Conservation (phyloP, 371 early-diverging fungal genomes). For the Mortierella sp. region DNA sequence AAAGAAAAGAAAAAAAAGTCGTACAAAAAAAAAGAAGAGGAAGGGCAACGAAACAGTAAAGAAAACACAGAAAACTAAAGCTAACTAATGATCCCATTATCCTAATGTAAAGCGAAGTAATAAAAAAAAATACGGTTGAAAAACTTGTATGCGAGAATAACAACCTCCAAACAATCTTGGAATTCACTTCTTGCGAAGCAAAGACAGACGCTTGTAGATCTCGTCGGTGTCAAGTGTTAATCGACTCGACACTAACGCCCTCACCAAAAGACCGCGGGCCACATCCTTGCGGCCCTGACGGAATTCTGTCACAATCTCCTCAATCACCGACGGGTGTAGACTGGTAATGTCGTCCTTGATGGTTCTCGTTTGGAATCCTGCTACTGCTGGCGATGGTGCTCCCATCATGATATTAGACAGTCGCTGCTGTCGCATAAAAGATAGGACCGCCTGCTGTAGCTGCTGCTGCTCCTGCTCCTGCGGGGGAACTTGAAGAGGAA, state of each 20-base stretch:
- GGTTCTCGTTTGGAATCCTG: conserved; percentile 28
- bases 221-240: conserved; percentile 22
- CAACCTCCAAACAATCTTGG: conserved; percentile 5
- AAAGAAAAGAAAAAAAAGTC: not conserved
- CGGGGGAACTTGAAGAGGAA: not conserved
- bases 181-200: conserved; percentile 24
- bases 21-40: not conserved
- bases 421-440: conserved; percentile 43
- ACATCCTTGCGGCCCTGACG: conserved; percentile 43
- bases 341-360: conserved; percentile 55
- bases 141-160: conserved; percentile 21
- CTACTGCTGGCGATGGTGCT: not conserved
- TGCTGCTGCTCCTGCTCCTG: conserved; percentile 46
- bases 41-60: not conserved
- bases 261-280: conserved; percentile 53
- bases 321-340: conserved; percentile 42
- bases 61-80: not conserved
- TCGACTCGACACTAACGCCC: conserved; percentile 47
- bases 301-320: conserved; percentile 55
- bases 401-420: conserved; percentile 23
- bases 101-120: not conserved
- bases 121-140: conserved; percentile 3
- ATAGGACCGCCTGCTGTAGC: conserved; percentile 32
- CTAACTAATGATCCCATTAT: not conserved
- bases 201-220: conserved; percentile 13